Evolutionary conservation across 768 basidiomycete genomes (phyloP), one percentile per base, ranked within the genome.

Genomic region (Omphalotus guepiniiformis): DNA sequence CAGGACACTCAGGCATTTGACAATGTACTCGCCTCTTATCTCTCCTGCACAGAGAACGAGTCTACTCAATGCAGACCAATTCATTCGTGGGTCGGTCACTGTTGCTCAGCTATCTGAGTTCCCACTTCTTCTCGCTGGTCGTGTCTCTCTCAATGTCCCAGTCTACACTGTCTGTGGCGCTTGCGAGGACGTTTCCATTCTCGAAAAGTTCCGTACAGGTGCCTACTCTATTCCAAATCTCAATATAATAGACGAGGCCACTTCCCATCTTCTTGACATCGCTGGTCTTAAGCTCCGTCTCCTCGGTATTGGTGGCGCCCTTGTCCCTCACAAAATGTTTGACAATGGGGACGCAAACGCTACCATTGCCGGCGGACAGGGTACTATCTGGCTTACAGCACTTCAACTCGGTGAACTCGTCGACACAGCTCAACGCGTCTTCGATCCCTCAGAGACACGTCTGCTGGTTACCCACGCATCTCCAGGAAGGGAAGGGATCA

Each of bases 331-430:
- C 74, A 97, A 97, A 65, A 79, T 93, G 74, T 93, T 94, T 57
- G 88, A 92, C 68, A 93, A 93, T 53, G 90, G 95, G 0, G 91
- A 95, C 39, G 95, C 94, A 3, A 82, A 72, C 37, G 94, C 92
- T 9, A 97, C 95, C n/a, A 96, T 99, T 53, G 95, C 96, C 0
- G 96, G 96, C 28, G 96, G 93, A 2, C 88, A 92, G 59, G 96
- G 96, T 25, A 98, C 94, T 16, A 95, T 98, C 85, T 99, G 96
- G 96, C 90, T 92, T 0, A 98, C 95, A 0, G 89, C 92, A 4
- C 78, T 99, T 21, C 96, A 99, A 65, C 89, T 99, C 32, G 96
- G 96, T 49, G 95, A 99, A 65, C 86, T 99, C 42, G 88, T 98
- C 39, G 96, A 98, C 65, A 98, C 94, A 2, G 92, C 96, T 0